Evolutionary conservation across 1,284 basidiomycete genomes (phyloP), one percentile per base, ranked within the genome.

Genomic region (Pyrrhoderma lamaoense): DNA sequence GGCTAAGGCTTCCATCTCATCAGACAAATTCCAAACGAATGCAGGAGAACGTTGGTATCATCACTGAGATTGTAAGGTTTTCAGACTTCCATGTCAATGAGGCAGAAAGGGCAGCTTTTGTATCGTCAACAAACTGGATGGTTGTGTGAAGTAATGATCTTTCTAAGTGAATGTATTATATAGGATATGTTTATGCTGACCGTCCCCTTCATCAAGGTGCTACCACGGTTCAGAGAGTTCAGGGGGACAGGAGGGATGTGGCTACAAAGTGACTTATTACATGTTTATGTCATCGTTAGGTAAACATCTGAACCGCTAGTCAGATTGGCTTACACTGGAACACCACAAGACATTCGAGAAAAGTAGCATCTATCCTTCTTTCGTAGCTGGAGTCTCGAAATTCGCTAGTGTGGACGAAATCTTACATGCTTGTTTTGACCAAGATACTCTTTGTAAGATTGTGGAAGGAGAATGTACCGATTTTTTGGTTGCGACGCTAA

Each of bases 311-410:
- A 27, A 1, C 18, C 8, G 22, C 31, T 42, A 42, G n/a, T n/a
- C 4, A 55, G 53, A 55, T 1, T 55, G 53, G 53, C 9, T 46
- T 18, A 43, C 49, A 22, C 45, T 51, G 8, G 49, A 35, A n/a
- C 49, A 55, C 25, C 53, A 55, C 34, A 23, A 44, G 22, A 45
- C 53, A 21, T 54, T 54, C 45, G 48, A 54, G 42, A 46, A 22
- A 18, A 54, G 53, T 25, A 16, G 23, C 0, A 45, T 47, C 22
- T 55, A 55, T 34, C 49, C 49, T 7, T 8, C 53, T 9, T 55
- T 55, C 25, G 36, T 48, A 18, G 44, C 49, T 14, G 13, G 51
- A 4, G 52, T 45, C 42, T 0, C 39, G 2, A 27, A n/a, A 4
- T 55, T 55, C 40, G 44, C 53, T 14, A 50, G 42, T 14, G 18